These are phyloP conservation scores for Taphrina deformans DNA, from an alignment of 1,139 yeast genomes.

Conservation along the genomic window DNA sequence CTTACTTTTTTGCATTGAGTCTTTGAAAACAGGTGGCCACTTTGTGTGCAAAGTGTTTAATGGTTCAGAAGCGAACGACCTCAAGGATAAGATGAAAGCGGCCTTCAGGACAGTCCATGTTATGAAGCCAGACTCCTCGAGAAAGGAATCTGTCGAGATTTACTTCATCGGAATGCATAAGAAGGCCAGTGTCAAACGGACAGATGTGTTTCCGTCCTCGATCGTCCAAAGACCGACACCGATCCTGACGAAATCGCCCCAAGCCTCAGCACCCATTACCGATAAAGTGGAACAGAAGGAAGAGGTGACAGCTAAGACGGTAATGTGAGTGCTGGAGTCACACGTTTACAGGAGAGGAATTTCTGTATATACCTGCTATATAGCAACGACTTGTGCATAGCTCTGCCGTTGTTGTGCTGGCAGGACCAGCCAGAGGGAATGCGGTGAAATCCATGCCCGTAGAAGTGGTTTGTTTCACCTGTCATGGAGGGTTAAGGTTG, in stretches of 20 bases:
- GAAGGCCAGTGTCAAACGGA: constrained; percentile 4
- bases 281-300: not conserved
- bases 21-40: constrained; percentile 66
- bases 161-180: constrained; percentile 55
- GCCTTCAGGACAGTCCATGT: constrained; percentile 62
- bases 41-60: constrained; percentile 71
- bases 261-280: not conserved
- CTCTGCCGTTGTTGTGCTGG: too few species aligned
- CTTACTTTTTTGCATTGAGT: constrained; percentile 66
- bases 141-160: constrained; percentile 64
- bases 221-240: not conserved
- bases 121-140: constrained; percentile 61
- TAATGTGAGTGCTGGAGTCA: too few species aligned
- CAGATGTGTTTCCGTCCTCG: constrained; percentile 5
- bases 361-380: too few species aligned
- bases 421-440: too few species aligned
- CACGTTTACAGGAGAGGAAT: too few species aligned
- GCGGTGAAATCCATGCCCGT: too few species aligned
- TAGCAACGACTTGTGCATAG: too few species aligned
- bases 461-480: too few species aligned
- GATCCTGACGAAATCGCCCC: not conserved
- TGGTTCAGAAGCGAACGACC: constrained; percentile 64
- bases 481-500: too few species aligned
- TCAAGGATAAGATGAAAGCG: constrained; percentile 58
- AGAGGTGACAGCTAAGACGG: not conserved